A percentile compares a stretch with the other conserved stretches of the same genome.
Evolutionary conservation across 2,329 filamentous ascomycete species (phyloP).

Genomic region (Penicillium sp.): DNA sequence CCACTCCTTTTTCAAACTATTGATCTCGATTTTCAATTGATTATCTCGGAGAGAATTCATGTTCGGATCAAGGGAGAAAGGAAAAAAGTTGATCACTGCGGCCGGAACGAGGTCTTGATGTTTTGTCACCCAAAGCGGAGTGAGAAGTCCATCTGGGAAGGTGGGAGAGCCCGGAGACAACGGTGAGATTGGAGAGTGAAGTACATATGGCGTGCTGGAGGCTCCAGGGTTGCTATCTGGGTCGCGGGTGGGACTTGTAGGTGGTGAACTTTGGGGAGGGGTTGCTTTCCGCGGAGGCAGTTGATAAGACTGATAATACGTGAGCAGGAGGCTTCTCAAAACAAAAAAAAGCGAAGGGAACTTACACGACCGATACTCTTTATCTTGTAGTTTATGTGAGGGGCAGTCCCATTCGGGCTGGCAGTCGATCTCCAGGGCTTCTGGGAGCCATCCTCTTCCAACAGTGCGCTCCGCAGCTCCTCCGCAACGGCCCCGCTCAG

Average conservation of each 20-base stretch:
- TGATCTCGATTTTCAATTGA: constrained; percentile 83
- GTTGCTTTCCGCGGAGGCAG: constrained; percentile 64
- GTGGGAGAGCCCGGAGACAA: constrained; percentile 77
- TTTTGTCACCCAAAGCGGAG: constrained; percentile 80
- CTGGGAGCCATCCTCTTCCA: constrained; percentile 62
- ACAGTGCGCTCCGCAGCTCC: constrained; percentile 65
- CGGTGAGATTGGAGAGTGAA: constrained; percentile 91
- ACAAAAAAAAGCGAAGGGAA: constrained; percentile 21
- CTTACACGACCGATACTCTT: constrained; percentile 78
- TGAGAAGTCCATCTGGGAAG: constrained; percentile 87
- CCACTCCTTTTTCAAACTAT: constrained; percentile 68
- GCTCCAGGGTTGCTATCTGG: constrained; percentile 31
- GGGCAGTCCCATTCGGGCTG: constrained; percentile 42
- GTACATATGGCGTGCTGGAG: constrained; percentile 53
- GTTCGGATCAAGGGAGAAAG: constrained; percentile 69
- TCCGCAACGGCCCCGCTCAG: constrained; percentile 66
- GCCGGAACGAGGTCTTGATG: constrained; percentile 83
- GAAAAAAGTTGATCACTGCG: constrained; percentile 77
- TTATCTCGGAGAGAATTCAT: constrained; percentile 79
- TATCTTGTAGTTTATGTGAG: constrained; percentile 61
- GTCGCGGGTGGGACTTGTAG: constrained; percentile 51
- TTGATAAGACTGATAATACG: constrained; percentile 46
- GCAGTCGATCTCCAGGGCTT: constrained; percentile 67
- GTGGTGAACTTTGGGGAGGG: constrained; percentile 54
- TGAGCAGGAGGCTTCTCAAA: neutral